These are phyloP conservation scores for Sporothrix protearum DNA, from an alignment of 2,329 filamentous ascomycete species.

Conservation along the genomic window DNA sequence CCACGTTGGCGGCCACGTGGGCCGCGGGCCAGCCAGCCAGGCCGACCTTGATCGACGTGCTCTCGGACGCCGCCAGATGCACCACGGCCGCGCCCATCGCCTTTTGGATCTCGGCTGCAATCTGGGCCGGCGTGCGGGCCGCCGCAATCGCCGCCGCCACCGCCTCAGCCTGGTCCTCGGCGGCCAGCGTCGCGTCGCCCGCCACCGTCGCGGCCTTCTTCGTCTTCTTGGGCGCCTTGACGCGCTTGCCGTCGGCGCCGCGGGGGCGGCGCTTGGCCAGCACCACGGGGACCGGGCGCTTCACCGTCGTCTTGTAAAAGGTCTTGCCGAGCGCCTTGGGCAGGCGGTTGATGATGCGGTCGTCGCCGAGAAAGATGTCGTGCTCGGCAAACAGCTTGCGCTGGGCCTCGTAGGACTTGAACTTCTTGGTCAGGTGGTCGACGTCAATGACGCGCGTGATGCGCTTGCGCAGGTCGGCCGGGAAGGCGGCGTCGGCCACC, in stretches of 20 bases:
- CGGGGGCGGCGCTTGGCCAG: conserved; percentile 62
- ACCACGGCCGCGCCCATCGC: conserved; percentile 75
- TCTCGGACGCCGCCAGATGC: conserved; percentile 72
- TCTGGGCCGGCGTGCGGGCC: conserved; percentile 57
- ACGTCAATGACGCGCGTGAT: conserved; percentile 77
- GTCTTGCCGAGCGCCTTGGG: conserved; percentile 81
- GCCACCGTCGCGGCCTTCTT: conserved; percentile 47
- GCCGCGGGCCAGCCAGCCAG: conserved; percentile 69
- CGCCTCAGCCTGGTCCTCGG: conserved; percentile 69
- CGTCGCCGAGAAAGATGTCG: conserved; percentile 90
- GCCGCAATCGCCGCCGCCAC: conserved; percentile 46
- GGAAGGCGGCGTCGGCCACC: conserved; percentile 69
- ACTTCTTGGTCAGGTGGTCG: conserved; percentile 76
- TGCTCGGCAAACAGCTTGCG: conserved; percentile 80
- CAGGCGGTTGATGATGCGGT: conserved; percentile 71
- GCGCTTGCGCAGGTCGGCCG: conserved; percentile 60
- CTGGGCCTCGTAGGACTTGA: conserved; percentile 81
- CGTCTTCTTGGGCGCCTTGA: conserved; percentile 53
- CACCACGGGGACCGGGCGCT: conserved; percentile 80
- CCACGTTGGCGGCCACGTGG: conserved; percentile 76
- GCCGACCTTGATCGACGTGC: conserved; percentile 76
- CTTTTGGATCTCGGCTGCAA: conserved; percentile 77
- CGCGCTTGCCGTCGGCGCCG: conserved; percentile 56
- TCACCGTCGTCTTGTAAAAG: conserved; percentile 79
- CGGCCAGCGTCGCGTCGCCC: conserved; percentile 75